These are phyloP conservation scores for Fusarium sp. DNA, from an alignment of 2,329 filamentous ascomycete species.

Conservation along the genomic window DNA sequence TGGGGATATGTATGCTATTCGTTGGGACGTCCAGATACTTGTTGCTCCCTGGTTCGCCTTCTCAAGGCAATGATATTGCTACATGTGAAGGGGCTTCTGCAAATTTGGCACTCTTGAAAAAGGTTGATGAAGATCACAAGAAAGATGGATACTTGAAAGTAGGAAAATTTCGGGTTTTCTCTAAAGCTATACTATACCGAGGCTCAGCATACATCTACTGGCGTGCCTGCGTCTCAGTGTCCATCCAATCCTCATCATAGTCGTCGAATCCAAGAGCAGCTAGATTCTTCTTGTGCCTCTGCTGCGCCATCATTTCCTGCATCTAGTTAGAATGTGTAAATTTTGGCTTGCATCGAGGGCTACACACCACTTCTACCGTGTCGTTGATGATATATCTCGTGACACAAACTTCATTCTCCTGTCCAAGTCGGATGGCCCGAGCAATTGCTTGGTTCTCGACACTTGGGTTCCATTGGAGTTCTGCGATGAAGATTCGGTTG, in stretches of 20 bases:
- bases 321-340: background rate
- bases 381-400: slow-evolving; percentile 57
- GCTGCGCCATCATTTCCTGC: background rate
- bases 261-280: background rate
- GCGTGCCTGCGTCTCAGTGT: no score
- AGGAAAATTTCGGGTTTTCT: no score
- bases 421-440: slow-evolving; percentile 60
- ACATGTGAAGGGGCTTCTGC: no score
- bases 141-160: no score
- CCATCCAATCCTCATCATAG: no score
- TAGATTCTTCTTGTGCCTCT: background rate
- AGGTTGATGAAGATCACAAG: no score
- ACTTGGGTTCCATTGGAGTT: slow-evolving; percentile 67
- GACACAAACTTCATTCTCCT: slow-evolving; percentile 55
- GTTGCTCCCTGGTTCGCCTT: no score
- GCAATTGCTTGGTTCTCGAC: slow-evolving; percentile 65
- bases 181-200: no score
- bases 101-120: no score
- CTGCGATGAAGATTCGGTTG: slow-evolving; percentile 62
- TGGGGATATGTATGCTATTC: no score
- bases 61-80: no score
- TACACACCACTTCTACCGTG: slow-evolving; percentile 57
- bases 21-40: no score
- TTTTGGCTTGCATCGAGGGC: rapidly evolving
- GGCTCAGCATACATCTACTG: background rate